phyloP scores from a whole-genome alignment of 164 flowering plant genomes.

The Sedum album region DNA sequence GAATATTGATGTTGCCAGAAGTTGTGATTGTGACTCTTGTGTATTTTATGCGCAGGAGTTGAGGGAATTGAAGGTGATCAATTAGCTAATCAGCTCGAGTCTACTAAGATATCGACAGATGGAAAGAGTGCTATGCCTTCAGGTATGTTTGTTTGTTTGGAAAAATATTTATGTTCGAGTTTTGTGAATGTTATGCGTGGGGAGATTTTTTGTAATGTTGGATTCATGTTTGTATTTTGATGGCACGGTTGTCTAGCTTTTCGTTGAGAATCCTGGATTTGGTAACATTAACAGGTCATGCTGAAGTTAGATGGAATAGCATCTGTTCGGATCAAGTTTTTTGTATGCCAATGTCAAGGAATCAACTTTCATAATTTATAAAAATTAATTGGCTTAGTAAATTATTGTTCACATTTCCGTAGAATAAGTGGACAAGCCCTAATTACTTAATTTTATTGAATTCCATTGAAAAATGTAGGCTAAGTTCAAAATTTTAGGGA shows the following conservation, averaged over 20 bases:
- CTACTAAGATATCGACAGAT: conserved; percentile 45
- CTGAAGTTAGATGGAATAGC: background rate
- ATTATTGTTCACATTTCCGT: too few species aligned
- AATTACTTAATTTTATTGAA: too few species aligned
- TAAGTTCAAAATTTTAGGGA: too few species aligned
- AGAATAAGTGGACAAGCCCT: too few species aligned
- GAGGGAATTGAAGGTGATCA: conserved; percentile 50
- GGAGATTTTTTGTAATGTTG: too few species aligned
- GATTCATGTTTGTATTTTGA: background rate
- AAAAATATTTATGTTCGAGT: background rate
- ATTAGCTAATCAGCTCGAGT: conserved; percentile 53
- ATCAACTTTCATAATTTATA: background rate
- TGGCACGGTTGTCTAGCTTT: background rate
- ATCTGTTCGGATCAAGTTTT: too few species aligned
- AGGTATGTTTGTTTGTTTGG: conserved; percentile 14
- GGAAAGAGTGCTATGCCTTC: conserved; percentile 19
- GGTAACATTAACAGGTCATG: background rate
- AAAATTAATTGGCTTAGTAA: too few species aligned
- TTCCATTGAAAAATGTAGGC: background rate
- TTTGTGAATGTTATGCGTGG: too few species aligned
- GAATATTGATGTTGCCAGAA: background rate
- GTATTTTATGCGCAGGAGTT: conserved; percentile 34
- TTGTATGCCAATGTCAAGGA: background rate
- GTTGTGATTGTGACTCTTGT: background rate
- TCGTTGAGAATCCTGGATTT: background rate